Conservation (phyloP, 129 eudicot species). For the Kitagawia praeruptora region DNA sequence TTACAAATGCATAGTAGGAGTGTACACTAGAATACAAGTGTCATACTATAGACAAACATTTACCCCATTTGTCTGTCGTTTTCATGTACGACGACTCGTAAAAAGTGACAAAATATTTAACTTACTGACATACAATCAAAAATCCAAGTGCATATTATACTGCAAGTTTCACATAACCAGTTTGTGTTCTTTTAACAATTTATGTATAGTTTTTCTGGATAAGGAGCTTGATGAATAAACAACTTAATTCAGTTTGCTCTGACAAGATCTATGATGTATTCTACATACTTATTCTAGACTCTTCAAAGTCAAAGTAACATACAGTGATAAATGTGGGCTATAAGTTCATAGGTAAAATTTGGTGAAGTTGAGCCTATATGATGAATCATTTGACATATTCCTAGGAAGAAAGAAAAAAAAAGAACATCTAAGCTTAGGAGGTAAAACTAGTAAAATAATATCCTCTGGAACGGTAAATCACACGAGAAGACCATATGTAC, state of each 20-base stretch:
- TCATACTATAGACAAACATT: background rate
- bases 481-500: background rate
- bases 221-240: background rate
- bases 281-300: background rate
- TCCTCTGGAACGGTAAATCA: background rate
- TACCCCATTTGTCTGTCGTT: background rate
- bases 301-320: background rate
- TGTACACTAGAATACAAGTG: background rate
- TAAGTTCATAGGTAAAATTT: background rate
- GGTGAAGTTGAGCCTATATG: too few species aligned
- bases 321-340: background rate
- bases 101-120: background rate
- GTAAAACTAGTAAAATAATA: too few species aligned
- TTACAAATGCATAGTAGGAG: background rate
- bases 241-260: background rate
- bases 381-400: too few species aligned
- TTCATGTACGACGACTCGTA: background rate
- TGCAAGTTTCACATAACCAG: background rate
- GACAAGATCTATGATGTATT: background rate
- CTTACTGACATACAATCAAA: background rate
- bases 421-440: too few species aligned
- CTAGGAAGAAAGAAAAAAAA: too few species aligned
- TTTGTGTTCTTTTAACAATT: background rate
- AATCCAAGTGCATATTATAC: background rate
- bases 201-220: background rate